These are phyloP conservation scores for Nigrograna mackinnonii DNA, from an alignment of 2,329 filamentous ascomycete genomes.

Conservation along the genomic window DNA sequence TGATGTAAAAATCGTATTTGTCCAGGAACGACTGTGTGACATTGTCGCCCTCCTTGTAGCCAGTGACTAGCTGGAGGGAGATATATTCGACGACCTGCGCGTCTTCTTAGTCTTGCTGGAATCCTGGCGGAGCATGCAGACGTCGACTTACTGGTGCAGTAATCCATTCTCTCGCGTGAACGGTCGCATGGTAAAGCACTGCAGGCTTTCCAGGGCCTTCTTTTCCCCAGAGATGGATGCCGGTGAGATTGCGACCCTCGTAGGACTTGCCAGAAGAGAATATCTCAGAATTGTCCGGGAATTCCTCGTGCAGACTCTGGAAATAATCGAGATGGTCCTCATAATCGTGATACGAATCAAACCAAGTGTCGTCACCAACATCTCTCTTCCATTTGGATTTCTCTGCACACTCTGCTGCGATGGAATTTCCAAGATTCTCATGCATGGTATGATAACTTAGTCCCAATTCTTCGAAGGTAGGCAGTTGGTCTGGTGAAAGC, in stretches of 20 bases:
- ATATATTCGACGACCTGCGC: slow-evolving; percentile 29
- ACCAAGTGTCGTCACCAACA: slow-evolving; percentile 23
- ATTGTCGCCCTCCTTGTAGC: slow-evolving; percentile 28
- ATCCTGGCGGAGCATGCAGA: too few species aligned
- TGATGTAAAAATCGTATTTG: slow-evolving; percentile 36
- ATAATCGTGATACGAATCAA: slow-evolving; percentile 36
- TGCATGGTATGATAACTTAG: slow-evolving; percentile 45
- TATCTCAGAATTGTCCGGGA: slow-evolving; percentile 31
- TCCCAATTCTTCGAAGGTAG: slow-evolving; percentile 42
- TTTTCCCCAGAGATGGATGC: slow-evolving; percentile 35
- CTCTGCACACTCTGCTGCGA: slow-evolving; percentile 40
- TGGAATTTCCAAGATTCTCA: slow-evolving; percentile 48
- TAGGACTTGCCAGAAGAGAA: slow-evolving; percentile 32
- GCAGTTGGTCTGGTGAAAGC: slow-evolving; percentile 43
- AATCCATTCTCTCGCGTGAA: slow-evolving; percentile 39
- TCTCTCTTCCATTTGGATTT: slow-evolving; percentile 46
- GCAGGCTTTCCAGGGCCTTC: slow-evolving; percentile 34
- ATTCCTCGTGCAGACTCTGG: slow-evolving; percentile 27
- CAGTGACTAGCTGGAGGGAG: slow-evolving; percentile 26
- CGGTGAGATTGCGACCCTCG: slow-evolving; percentile 33
- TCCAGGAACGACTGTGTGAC: slow-evolving; percentile 34
- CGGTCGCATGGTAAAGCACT: slow-evolving; percentile 10
- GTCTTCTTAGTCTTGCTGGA: too few species aligned
- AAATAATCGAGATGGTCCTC: slow-evolving; percentile 34
- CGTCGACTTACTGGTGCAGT: slow-evolving; percentile 45